Conservation (phyloP, 306 rosid species). For the Rubus idaeus region DNA sequence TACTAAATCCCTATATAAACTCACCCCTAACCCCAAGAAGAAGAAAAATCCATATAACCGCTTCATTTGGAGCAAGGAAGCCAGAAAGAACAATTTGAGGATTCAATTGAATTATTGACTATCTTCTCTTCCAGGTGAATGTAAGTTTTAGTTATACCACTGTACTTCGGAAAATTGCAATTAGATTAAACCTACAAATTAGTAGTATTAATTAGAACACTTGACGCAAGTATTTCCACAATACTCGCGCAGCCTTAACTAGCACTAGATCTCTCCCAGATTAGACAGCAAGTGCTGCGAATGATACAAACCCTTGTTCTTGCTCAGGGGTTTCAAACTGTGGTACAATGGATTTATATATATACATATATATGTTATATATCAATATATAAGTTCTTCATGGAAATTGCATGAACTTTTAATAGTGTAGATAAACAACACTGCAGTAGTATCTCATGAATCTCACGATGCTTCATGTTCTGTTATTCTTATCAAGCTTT, state of each 20-base stretch:
- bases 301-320: neutral
- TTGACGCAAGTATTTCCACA: neutral
- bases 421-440: neutral
- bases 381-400: neutral
- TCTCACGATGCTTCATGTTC: neutral
- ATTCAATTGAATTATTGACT: neutral
- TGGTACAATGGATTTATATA: neutral
- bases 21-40: no score
- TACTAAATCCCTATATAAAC: neutral
- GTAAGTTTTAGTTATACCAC: neutral
- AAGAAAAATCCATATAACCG: neutral
- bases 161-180: neutral
- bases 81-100: neutral
- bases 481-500: neutral
- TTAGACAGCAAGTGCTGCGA: neutral
- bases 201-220: neutral
- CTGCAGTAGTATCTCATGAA: neutral
- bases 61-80: neutral
- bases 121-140: neutral
- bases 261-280: neutral
- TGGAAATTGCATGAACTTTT: neutral
- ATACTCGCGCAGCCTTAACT: neutral
- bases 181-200: neutral
- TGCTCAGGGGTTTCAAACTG: conserved; percentile 7
- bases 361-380: neutral